Conservation (phyloP, 148 eudicot species). For the Gaultheria prostrata region DNA sequence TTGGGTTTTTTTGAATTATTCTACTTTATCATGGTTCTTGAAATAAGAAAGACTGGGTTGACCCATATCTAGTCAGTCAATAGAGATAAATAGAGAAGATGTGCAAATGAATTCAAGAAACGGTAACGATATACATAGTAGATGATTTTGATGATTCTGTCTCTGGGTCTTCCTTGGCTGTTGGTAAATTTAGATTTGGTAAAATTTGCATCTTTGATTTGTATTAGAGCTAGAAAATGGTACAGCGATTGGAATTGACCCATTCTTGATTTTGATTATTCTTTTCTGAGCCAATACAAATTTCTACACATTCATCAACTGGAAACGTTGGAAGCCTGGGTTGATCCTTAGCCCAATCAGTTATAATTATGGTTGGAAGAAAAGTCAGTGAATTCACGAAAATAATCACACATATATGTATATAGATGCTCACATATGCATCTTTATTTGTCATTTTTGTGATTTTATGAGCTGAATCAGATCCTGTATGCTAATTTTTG, state of each 20-base stretch:
- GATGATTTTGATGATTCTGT: conserved; percentile 1
- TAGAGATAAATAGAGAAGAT: not conserved
- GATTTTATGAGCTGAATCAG: not conserved
- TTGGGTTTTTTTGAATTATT: not conserved
- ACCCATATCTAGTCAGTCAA: not conserved
- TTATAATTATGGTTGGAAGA: not conserved
- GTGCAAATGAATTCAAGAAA: not conserved
- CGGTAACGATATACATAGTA: not conserved
- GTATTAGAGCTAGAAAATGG: not conserved
- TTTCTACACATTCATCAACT: not conserved
- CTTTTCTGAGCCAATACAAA: not conserved
- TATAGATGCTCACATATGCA: not conserved
- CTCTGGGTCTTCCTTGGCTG: not conserved
- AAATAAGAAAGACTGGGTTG: not conserved
- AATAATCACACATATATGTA: not conserved
- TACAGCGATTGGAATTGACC: not conserved
- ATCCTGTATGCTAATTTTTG: not conserved
- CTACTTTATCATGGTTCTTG: not conserved
- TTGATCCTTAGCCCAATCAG: not conserved
- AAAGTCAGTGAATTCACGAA: not conserved
- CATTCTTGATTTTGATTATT: not conserved
- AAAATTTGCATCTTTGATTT: not conserved
- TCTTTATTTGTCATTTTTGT: not conserved
- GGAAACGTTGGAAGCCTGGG: not conserved
- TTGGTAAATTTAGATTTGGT: not conserved